Evolutionary conservation across 768 basidiomycete species (phyloP), one percentile per base, ranked within the genome.

Genomic region (Erythrobasidium yunnanense): DNA sequence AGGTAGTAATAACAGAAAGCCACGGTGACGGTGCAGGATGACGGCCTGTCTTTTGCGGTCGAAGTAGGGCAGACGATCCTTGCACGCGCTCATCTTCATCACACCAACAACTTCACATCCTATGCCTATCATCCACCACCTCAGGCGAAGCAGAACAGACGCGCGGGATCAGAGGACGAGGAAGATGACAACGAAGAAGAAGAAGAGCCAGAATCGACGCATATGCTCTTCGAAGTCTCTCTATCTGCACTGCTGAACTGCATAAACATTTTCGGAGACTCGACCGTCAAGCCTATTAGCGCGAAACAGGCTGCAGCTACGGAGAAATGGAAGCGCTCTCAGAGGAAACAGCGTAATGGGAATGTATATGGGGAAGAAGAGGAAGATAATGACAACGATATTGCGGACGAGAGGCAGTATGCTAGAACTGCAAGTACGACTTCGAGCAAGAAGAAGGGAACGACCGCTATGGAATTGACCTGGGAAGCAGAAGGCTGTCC

Each of bases 221-320:
- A 27, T 17, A 20, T 63, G 27, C 23, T 30, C 4, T 63, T 96
- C 72, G 89, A 92, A 75, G 81, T 99, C 63, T 86, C 87, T 1
- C 82, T 99, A 38, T 82, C 83, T 74, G 85, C 85, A 2, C 77
- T 96, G 55, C 82, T 95, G 67, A 90, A 95, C 69, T 91, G 88
- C 72, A 79, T 99, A 32, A 92, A 93, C 72, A 85, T 96, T 62
- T 96, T 92, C 72, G 92, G 93, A 29, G 87, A 90, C 11, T 88
- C 87, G 1, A 75, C 76, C 55, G 70, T 67, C 7, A 47, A 2
- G 18, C 38, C 27, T 23, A 63, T 33, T 3, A 29, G 45, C 32
- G 60, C 60, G 25, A 25, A 49, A 53, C 32, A 4, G 15, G 58
- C 66, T 38, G 25, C 42, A 25, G 49, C 17, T 29, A 35, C 17